phyloP scores from a whole-genome alignment of 1,284 basidiomycete genomes.

The Ustilago curta region DNA sequence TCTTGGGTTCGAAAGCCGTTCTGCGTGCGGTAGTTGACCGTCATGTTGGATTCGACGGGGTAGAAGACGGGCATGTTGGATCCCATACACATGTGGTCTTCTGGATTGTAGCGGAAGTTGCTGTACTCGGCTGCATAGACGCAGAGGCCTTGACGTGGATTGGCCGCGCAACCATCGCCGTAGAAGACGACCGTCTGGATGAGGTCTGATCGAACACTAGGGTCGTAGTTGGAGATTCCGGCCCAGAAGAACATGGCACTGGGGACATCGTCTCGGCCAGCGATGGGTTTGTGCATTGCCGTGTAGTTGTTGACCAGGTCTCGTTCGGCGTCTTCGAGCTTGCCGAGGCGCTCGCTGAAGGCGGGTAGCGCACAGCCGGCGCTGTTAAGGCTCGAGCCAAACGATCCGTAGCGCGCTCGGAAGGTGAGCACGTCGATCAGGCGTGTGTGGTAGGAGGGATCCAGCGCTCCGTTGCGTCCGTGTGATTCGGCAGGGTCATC shows the following conservation, averaged over 20 bases:
- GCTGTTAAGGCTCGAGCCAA: constrained; percentile 37
- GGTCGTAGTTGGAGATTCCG: constrained; percentile 44
- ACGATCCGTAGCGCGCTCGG: constrained; percentile 33
- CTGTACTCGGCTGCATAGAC: constrained; percentile 39
- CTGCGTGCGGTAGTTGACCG: constrained; percentile 40
- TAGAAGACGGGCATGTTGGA: constrained; percentile 43
- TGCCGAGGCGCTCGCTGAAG: constrained; percentile 23
- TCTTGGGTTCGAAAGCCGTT: constrained; percentile 44
- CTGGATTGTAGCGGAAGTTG: constrained; percentile 31
- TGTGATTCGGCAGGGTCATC: neutral
- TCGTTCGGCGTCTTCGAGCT: constrained; percentile 22
- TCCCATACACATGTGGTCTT: constrained; percentile 50
- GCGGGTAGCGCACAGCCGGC: constrained; percentile 40
- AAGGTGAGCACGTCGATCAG: constrained; percentile 47
- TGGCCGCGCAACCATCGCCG: constrained; percentile 42
- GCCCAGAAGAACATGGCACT: constrained; percentile 51
- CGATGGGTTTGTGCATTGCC: constrained; percentile 15
- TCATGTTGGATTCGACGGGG: constrained; percentile 25
- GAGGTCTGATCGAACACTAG: constrained; percentile 18
- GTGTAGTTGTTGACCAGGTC: constrained; percentile 43
- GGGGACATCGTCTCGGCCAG: constrained; percentile 7
- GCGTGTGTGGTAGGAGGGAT: constrained; percentile 32
- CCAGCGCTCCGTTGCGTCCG: constrained; percentile 5
- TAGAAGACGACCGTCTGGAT: constrained; percentile 50
- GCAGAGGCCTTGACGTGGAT: constrained; percentile 32